Percentiles rank a stretch among this genome's conserved stretches.
Conservation (phyloP, 1,284 basidiomycete genomes). For the Fereydounia khargensis region DNA sequence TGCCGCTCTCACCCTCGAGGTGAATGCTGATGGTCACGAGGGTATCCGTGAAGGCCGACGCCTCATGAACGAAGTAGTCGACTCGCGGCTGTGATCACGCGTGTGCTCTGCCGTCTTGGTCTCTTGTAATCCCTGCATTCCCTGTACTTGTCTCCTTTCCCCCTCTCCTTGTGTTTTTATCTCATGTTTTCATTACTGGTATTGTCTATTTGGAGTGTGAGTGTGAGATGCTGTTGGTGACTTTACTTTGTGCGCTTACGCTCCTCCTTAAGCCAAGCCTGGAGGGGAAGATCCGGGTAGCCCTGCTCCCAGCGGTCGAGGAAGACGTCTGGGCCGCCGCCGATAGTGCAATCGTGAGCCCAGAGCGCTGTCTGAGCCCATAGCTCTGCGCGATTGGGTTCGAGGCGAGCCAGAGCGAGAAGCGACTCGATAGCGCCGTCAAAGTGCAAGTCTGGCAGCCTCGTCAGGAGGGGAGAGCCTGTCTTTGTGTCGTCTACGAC, state of each 20-base stretch:
- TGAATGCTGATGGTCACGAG: conserved; percentile 27
- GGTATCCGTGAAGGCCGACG: conserved; percentile 38
- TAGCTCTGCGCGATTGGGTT: neutral
- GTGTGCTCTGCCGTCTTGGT: too few species aligned
- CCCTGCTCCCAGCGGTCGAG: conserved; percentile 40
- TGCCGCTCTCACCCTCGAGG: conserved; percentile 32
- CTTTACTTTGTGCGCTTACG: too few species aligned
- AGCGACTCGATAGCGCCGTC: conserved; percentile 42
- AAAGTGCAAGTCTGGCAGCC: conserved; percentile 40
- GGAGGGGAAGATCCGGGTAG: conserved; percentile 20
- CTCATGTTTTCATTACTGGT: neutral
- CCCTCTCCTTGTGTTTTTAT: too few species aligned
- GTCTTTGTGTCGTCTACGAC: neutral
- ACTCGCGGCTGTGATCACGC: conserved; percentile 22
- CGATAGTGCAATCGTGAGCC: conserved; percentile 46
- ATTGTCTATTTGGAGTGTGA: neutral
- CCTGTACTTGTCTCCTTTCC: too few species aligned
- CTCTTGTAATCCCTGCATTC: too few species aligned
- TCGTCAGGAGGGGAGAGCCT: conserved; percentile 11
- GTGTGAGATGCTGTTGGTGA: too few species aligned
- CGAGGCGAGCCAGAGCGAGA: conserved; percentile 22
- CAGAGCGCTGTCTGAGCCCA: conserved; percentile 41
- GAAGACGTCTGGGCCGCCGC: conserved; percentile 44
- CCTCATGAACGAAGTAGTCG: conserved; percentile 36
- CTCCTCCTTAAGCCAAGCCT: conserved; percentile 14